A percentile compares a stretch with the other conserved stretches of the same genome.
phyloP scores from a whole-genome alignment of 2,329 filamentous ascomycete genomes.

The Shiraia bambusicola region DNA sequence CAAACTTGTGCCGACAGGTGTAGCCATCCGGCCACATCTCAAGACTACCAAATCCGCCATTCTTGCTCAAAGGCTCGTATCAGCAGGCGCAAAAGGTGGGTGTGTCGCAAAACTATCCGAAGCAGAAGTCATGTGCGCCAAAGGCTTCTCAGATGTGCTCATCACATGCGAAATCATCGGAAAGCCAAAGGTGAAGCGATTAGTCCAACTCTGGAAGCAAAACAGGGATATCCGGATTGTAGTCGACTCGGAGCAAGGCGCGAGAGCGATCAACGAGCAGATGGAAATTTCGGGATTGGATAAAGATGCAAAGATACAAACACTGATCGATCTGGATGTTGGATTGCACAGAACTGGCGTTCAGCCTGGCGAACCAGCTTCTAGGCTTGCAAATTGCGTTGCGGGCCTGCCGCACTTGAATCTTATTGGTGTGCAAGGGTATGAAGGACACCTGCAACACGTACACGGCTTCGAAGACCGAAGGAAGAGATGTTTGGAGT shows the following conservation, averaged over 20 bases:
- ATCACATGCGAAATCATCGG: constrained; percentile 57
- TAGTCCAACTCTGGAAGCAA: constrained; percentile 49
- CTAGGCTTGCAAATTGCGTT: constrained; percentile 46
- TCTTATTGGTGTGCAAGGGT: constrained; percentile 55
- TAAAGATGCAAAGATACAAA: constrained; percentile 40
- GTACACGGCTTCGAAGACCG: constrained; percentile 49
- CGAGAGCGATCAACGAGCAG: constrained; percentile 50
- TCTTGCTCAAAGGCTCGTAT: constrained; percentile 48
- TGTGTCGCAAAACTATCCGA: constrained; percentile 57
- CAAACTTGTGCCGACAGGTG: constrained; percentile 49
- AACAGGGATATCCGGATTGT: constrained; percentile 49
- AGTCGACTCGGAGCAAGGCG: constrained; percentile 51
- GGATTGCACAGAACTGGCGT: constrained; percentile 55
- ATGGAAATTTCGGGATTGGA: constrained; percentile 40
- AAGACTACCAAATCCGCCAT: constrained; percentile 56
- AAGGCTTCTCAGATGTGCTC: constrained; percentile 53
- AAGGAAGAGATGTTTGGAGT: constrained; percentile 47
- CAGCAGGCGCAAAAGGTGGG: constrained; percentile 53
- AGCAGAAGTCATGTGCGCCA: constrained; percentile 42
- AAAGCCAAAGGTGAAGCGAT: constrained; percentile 47
- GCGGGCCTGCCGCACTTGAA: constrained; percentile 42
- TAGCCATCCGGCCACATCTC: constrained; percentile 54
- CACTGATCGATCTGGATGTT: constrained; percentile 54
- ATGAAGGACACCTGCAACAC: constrained; percentile 58
- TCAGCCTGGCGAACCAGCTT: constrained; percentile 45